Evolutionary conservation across 2,329 filamentous ascomycete genomes (phyloP), one percentile per base, ranked within the genome.

Genomic region (Endocalyx cinctus): DNA sequence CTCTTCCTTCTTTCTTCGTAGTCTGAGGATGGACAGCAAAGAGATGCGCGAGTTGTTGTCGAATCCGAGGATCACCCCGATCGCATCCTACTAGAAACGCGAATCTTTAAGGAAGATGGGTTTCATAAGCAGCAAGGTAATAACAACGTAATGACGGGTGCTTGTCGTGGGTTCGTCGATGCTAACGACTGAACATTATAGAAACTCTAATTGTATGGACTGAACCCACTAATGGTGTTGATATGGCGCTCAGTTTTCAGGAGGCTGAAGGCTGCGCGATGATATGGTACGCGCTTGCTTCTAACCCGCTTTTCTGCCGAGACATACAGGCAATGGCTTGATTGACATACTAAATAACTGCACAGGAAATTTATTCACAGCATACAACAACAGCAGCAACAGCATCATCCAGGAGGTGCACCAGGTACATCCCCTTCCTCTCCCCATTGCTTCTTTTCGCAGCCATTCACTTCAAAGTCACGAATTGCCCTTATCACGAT

Each of bases 161-260:
- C n/a, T n/a, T n/a, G n/a, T n/a, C n/a, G n/a, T n/a, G n/a, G n/a
- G n/a, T n/a, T n/a, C n/a, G n/a, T n/a, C n/a, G n/a, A n/a, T n/a
- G n/a, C n/a, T n/a, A n/a, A n/a, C n/a, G n/a, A n/a, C n/a, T 33
- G 39, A 29, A 30, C 13, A 13, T 25, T 31, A 20, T 61, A 94
- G 90, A 97, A 60, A 98, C 92, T 4, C 77, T 98, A 41, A 97
- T 98, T 42, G 89, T 98, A 41, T 98, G 92, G 92, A 96, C 90
- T 25, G 92, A 97, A 58, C 77, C 80, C 4, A 63, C 58, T 39
- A 92, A 82, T 64, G 84, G 84, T 38, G 80, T 89, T 35, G 92
- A 98, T 58, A 97, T 98, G 92, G 92, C 92, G 27, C 74, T 98
- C 43, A 96, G 89, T 58, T 98, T 98, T 55, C 92, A 98, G 61